phyloP scores from a whole-genome alignment of 2,329 filamentous ascomycete species.

The Orbilia quercus region DNA sequence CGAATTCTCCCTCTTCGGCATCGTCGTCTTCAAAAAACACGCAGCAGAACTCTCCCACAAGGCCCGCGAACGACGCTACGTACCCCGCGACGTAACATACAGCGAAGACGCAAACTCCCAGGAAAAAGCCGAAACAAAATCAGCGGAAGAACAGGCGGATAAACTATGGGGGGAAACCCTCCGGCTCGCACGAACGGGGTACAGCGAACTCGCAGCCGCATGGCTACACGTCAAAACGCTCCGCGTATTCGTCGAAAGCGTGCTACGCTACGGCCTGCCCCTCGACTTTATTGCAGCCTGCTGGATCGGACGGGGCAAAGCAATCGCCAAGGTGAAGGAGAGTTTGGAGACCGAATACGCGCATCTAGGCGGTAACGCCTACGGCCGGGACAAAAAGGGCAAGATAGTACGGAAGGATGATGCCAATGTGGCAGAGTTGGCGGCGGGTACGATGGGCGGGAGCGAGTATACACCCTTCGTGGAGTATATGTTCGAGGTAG shows the following conservation, averaged over 20 bases:
- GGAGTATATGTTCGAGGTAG: slow-evolving; percentile 92
- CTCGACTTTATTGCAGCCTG: slow-evolving; percentile 83
- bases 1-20: slow-evolving; percentile 87
- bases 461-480: slow-evolving; percentile 94
- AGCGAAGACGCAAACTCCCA: slow-evolving; percentile 89
- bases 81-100: slow-evolving; percentile 92
- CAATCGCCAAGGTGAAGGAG: slow-evolving; percentile 76
- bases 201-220: slow-evolving; percentile 94
- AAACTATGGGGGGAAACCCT: slow-evolving; percentile 94
- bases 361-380: slow-evolving; percentile 93
- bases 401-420: slow-evolving; percentile 87
- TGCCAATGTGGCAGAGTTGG: slow-evolving; percentile 81
- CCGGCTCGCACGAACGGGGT: slow-evolving; percentile 86
- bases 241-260: slow-evolving; percentile 95
- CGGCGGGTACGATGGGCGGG: slow-evolving; percentile 76
- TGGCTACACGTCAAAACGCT: slow-evolving; percentile 93
- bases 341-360: slow-evolving; percentile 85
- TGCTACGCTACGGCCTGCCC: slow-evolving; percentile 93
- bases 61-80: slow-evolving; percentile 92
- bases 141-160: slow-evolving; percentile 83
- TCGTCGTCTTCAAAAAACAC: slow-evolving; percentile 93
- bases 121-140: slow-evolving; percentile 86
- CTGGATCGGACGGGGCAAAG: slow-evolving; percentile 72
- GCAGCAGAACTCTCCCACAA: slow-evolving; percentile 89
- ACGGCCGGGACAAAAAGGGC: slow-evolving; percentile 92